Evolutionary conservation across 495 filamentous ascomycete genomes (phyloP), one percentile per base, ranked within the genome.

Genomic region (Aspergillus saccharolyticus): DNA sequence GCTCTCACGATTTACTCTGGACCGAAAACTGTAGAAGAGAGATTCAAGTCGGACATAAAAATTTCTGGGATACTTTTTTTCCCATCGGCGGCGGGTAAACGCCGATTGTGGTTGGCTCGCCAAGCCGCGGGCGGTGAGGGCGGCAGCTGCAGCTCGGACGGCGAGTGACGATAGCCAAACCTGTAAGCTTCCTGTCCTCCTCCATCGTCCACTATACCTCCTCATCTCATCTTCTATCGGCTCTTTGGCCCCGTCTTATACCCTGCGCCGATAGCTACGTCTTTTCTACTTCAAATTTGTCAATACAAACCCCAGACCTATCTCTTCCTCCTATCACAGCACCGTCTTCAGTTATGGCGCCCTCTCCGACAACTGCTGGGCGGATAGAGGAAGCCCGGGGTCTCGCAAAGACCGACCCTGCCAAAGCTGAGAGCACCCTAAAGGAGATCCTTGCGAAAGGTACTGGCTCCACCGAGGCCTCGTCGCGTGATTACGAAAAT

Each of bases 371-470:
- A 57, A 75, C 78, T 64, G 73, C 78, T 54, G 78, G 81, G 72
- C 81, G 82, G 75, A 81, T 90, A 77, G 80, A 87, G 74, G 89
- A 96, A 83, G 92, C 90, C 71, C 84, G 92, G 80, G 83, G 87
- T 75, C 75, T 96, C 57, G 81, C 80, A 56, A 91, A 89, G 77
- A 80, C 83, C 58, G 82, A 96, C 66, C 85, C 89, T 54, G 74
- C 78, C 53, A 89, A 89, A 77, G 92, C 93, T 53, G 90, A 90
- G 72, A 76, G 78, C 55, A 85, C 86, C 66, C 96, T 91, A 79
- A 89, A 92, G 71, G 87, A 91, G 42, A 87, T 97, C 68, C 83
- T 97, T 60, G 86, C 92, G 30, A 85, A 88, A 68, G 83, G 87
- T 18, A 90, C 91, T 16, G 89, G 90, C 30, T 85, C 85, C 33